Conservation (phyloP, 2,329 filamentous ascomycete genomes). For the Lasiodiplodia sp. region DNA sequence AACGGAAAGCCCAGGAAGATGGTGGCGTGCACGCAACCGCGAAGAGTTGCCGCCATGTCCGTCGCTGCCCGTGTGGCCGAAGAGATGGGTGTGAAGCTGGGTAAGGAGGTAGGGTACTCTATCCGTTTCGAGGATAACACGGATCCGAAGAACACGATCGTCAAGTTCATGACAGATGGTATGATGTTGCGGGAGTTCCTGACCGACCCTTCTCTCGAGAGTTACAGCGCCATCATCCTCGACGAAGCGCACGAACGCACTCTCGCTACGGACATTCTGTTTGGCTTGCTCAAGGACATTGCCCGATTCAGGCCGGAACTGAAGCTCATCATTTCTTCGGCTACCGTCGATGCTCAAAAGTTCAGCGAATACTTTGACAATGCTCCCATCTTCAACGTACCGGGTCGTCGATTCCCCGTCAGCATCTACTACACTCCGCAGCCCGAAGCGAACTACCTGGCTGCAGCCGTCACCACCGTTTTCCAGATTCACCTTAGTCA, state of each 20-base stretch:
- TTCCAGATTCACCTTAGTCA: slow-evolving; percentile 95
- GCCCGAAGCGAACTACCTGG: slow-evolving; percentile 92
- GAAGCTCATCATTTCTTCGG: slow-evolving; percentile 90
- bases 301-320: slow-evolving; percentile 82
- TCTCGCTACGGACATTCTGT: slow-evolving; percentile 86
- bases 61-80: slow-evolving; percentile 96
- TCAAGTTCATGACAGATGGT: slow-evolving; percentile 98
- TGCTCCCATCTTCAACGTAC: slow-evolving; percentile 93
- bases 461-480: slow-evolving; percentile 88
- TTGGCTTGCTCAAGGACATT: slow-evolving; percentile 89
- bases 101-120: slow-evolving; percentile 90
- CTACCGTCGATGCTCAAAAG: slow-evolving; percentile 92
- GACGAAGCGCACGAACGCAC: slow-evolving; percentile 97
- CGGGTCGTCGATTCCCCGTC: slow-evolving; percentile 86
- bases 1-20: slow-evolving; percentile 74
- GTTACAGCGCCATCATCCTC: slow-evolving; percentile 91
- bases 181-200: slow-evolving; percentile 91
- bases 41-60: slow-evolving; percentile 95
- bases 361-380: slow-evolving; percentile 93
- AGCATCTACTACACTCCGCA: slow-evolving; percentile 90
- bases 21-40: slow-evolving; percentile 91
- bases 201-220: slow-evolving; percentile 82
- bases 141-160: slow-evolving; percentile 86
- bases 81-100: slow-evolving; percentile 88
- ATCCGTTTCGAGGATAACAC: slow-evolving; percentile 96